Evolutionary conservation across 2,329 filamentous ascomycete genomes (phyloP).

Genomic region (Diplodia mutila): DNA sequence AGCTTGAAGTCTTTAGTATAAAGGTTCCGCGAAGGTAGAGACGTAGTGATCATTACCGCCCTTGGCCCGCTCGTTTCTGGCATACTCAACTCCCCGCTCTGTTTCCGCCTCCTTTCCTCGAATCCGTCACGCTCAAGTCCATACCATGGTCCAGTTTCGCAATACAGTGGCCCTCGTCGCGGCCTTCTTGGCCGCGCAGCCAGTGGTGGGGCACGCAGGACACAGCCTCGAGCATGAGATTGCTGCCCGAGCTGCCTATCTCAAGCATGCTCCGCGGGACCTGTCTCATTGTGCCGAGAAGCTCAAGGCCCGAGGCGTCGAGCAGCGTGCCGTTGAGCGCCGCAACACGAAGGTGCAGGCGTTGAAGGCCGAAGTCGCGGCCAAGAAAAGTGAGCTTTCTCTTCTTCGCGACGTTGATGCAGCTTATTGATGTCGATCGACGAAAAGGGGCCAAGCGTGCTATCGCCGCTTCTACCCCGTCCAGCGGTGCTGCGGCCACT

Average conservation of each 20-base stretch:
- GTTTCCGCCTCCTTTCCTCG: neutral
- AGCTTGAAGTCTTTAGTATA: neutral
- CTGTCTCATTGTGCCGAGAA: constrained; percentile 20
- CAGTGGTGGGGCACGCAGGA: constrained; percentile 1
- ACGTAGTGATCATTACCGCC: neutral
- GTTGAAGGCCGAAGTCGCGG: constrained; percentile 4
- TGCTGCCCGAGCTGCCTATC: constrained; percentile 9
- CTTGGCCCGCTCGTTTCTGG: neutral
- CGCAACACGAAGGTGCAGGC: neutral
- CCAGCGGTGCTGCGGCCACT: neutral
- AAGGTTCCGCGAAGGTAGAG: neutral
- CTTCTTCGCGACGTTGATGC: neutral
- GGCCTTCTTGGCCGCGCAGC: neutral
- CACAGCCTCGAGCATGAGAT: constrained; percentile 14
- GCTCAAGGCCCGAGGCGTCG: constrained; percentile 2
- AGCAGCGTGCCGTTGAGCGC: constrained; percentile 12
- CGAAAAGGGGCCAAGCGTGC: neutral
- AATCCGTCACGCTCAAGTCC: neutral
- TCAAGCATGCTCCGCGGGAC: constrained; percentile 10
- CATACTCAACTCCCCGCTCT: neutral
- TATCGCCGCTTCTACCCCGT: neutral
- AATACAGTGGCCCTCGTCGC: neutral
- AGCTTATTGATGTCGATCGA: neutral
- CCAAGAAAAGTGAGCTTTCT: constrained; percentile 6
- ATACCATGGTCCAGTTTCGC: constrained; percentile 1